A percentile compares a stretch with the other conserved stretches of the same genome.
These are phyloP conservation scores for Rhizopogon salebrosus DNA, from an alignment of 768 basidiomycete genomes.

Conservation along the genomic window DNA sequence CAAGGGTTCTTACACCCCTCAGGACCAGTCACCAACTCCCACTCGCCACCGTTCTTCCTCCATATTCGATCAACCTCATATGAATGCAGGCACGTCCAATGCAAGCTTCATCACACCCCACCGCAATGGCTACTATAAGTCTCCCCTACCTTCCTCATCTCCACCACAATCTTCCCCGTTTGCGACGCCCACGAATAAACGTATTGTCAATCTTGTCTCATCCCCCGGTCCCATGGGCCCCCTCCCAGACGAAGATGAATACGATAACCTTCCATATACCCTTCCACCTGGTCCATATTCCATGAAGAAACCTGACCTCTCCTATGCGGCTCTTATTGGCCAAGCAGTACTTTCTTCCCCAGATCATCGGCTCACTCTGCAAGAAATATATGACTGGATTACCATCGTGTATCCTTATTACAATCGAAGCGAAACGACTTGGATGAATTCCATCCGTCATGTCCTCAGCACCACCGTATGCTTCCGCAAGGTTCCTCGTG, in stretches of 20 bases:
- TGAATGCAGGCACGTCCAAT: constrained; percentile 28
- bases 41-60: constrained; percentile 27
- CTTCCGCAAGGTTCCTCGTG: constrained; percentile 81
- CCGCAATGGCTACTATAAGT: constrained; percentile 35
- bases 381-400: constrained; percentile 97
- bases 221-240: constrained; percentile 76
- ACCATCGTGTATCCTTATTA: constrained; percentile 91
- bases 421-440: constrained; percentile 88
- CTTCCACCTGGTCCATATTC: constrained; percentile 86
- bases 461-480: constrained; percentile 89
- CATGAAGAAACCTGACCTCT: constrained; percentile 72
- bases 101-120: constrained; percentile 48
- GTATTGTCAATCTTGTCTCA: constrained; percentile 71
- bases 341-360: constrained; percentile 87
- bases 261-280: constrained; percentile 63
- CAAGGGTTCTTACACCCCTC: constrained; percentile 24
- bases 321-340: constrained; percentile 94
- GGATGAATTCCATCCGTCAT: constrained; percentile 99
- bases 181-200: constrained; percentile 54
- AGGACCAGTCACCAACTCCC: constrained; percentile 43
- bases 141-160: constrained; percentile 57
- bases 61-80: constrained; percentile 26
- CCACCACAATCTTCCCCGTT: constrained; percentile 55
- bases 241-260: constrained; percentile 58
- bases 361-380: constrained; percentile 80